Base-by-base conservation (phyloP, 768 basidiomycete species). In the Suillus weaverae region DNA sequence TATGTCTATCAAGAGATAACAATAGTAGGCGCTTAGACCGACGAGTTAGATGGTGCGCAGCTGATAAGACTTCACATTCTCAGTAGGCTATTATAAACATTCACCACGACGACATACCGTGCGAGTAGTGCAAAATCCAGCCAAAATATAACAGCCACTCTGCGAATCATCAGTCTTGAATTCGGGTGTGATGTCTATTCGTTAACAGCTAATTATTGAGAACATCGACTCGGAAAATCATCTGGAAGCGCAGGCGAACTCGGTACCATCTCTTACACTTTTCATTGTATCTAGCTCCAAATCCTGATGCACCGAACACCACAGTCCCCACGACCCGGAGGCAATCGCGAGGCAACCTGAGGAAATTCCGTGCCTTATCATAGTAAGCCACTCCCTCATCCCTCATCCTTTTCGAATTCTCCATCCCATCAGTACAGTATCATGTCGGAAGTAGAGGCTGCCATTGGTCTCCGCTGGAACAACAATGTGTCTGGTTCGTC, bases 91-190 rank as follows among this genome's bases (percentile, higher is more conserved):
- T 54, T 33, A 54, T 54, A 54, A 35, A 11, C 53, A 11, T n/a
- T 33, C 53, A 35, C 33, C 53, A 54, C 20, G 53, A 33, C 53
- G 32, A 54, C 53, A 54, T 35, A 54, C 53, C 53, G 53, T 54
- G 53, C 33, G 53, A 54, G 53, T n/a, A 54, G 33, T n/a, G 33
- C 7, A 35, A 11, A 35, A n/a, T 54, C 10, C 20, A 33, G 32
- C 53, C 3, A 20, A 35, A 35, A 54, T 35, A 20, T 35, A 54
- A 35, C 33, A n/a, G 20, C 32, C 10, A 53, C 30, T 32, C 51
- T n/a, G 10, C 9, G 30, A 53, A 11, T n/a, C 18, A 10, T 33
- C 10, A 54, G 32, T 20, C 33, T 35, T 54, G 6, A 35, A n/a
- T 54, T n/a, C 11, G 6, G 2, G 33, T 54, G 35, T n/a, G 3